Base-by-base conservation (phyloP, 768 basidiomycete genomes). In the Boletus reticuloceps region DNA sequence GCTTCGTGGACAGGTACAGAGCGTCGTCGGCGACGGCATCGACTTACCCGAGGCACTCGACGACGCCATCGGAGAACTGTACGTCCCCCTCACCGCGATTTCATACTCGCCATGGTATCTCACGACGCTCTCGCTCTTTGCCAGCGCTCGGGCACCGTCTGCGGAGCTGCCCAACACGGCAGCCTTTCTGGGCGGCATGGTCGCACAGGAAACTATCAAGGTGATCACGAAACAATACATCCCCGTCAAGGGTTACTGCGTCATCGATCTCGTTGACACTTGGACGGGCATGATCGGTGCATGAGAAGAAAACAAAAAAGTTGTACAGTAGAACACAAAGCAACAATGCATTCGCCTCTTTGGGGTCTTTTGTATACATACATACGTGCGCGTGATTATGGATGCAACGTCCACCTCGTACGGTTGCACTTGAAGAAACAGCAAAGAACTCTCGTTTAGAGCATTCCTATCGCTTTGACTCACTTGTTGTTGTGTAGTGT, bases 181-280 rank as follows among this genome's bases (percentile, higher is more conserved):
- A 0, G 95, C 95, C 2, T 84, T 98, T 65, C 76, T 98, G 1
- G 97, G 97, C 2, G 97, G 97, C 3, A 71, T 98, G 36, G 88
- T 98, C 19, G 94, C 95, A 25, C 97, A 99, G 63, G 97, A 99
- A 68, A 85, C 86, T 7, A 98, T 98, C 79, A 98, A 99, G 80
- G 80, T 98, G 74, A 88, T 96, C 64, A 99, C 96, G 54, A 86
- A 84, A 64, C 97, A 99, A 72, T 99, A 99, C 68, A 81, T 95
- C 14, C 95, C 97, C 9, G 81, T 96, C 58, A 83, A 88, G 57
- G 91, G 92, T 14, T 88, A 87, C 60, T 91, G 89, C 62, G 79
- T 92, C 22, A 76, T 96, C 46, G 94, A 98, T 73, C 79, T 97
- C 58, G 79, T 92, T 29, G 88, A 88, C 49, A 85, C 84, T 19